phyloP scores from a whole-genome alignment of 2,329 filamentous ascomycete genomes.

The Diplodia seriata region DNA sequence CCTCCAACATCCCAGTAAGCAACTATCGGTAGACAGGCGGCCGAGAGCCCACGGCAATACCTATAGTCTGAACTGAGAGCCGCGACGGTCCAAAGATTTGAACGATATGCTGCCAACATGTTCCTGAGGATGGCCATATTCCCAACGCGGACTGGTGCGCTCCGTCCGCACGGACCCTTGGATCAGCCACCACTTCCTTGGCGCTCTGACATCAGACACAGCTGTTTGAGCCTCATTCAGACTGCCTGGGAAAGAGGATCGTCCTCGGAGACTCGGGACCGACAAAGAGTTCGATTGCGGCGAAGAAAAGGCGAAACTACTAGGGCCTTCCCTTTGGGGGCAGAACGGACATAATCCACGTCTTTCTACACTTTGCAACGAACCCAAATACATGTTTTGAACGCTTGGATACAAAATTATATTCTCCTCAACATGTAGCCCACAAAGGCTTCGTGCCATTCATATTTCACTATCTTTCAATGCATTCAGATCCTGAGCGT shows the following conservation, averaged over 20 bases:
- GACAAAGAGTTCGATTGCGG: too few relatives aligned
- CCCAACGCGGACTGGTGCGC: neutral
- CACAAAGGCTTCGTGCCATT: neutral
- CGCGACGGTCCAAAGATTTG: neutral
- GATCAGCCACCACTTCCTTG: conserved; percentile 10
- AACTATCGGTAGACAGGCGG: neutral
- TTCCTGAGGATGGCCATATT: too few relatives aligned
- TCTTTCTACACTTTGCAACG: too few relatives aligned
- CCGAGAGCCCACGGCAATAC: neutral
- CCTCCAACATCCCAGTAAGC: neutral
- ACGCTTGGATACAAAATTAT: neutral
- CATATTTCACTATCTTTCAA: conserved; percentile 12
- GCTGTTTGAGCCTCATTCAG: neutral
- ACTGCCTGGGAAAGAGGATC: neutral
- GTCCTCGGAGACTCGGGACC: neutral
- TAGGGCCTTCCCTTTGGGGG: neutral
- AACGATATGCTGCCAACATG: neutral
- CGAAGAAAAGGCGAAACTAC: too few relatives aligned
- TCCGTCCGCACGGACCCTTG: conserved; percentile 10
- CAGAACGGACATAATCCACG: neutral
- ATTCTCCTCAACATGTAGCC: neutral
- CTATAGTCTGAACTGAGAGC: neutral
- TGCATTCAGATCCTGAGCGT: conserved; percentile 2
- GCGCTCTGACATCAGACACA: conserved; percentile 14
- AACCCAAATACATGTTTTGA: neutral